phyloP scores from a whole-genome alignment of 441 rosid species.

The Populus hybrid region DNA sequence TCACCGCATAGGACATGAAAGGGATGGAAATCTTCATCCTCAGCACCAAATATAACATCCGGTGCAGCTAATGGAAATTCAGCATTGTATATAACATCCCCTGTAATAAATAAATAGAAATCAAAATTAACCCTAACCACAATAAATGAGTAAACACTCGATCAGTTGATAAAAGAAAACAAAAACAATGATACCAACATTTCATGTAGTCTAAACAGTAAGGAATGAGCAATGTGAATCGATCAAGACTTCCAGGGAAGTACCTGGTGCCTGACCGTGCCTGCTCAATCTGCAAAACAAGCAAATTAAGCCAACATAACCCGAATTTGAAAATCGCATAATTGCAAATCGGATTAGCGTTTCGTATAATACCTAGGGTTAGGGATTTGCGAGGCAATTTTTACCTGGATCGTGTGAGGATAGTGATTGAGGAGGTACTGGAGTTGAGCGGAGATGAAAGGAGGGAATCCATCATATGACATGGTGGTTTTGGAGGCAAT shows the following conservation, averaged over 20 bases:
- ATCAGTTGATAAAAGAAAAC: background rate
- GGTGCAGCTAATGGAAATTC: conserved; percentile 74
- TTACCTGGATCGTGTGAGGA: conserved; percentile 60
- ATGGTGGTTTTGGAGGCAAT: conserved; percentile 24
- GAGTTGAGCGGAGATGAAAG: conserved; percentile 76
- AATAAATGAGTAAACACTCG: background rate
- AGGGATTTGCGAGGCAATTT: background rate
- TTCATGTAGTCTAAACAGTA: conserved; percentile 76
- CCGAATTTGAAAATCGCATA: conserved; percentile 1
- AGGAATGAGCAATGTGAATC: conserved; percentile 85
- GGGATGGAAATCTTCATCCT: conserved; percentile 75
- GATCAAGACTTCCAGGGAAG: conserved; percentile 55
- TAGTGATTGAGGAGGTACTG: conserved; percentile 68
- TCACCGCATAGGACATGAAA: conserved; percentile 26
- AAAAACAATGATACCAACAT: conserved; percentile 48
- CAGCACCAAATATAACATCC: conserved; percentile 77
- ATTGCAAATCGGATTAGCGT: background rate
- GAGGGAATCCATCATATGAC: conserved; percentile 67
- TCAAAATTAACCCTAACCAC: background rate
- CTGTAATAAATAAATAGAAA: conserved; percentile 30
- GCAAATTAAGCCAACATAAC: conserved; percentile 21
- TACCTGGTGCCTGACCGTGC: conserved; percentile 73
- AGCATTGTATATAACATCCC: conserved; percentile 84
- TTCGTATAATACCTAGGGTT: background rate
- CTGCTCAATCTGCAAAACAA: conserved; percentile 65